Evolutionary conservation across 768 basidiomycete species (phyloP).

Genomic region (Rhizopogon vesiculosus): DNA sequence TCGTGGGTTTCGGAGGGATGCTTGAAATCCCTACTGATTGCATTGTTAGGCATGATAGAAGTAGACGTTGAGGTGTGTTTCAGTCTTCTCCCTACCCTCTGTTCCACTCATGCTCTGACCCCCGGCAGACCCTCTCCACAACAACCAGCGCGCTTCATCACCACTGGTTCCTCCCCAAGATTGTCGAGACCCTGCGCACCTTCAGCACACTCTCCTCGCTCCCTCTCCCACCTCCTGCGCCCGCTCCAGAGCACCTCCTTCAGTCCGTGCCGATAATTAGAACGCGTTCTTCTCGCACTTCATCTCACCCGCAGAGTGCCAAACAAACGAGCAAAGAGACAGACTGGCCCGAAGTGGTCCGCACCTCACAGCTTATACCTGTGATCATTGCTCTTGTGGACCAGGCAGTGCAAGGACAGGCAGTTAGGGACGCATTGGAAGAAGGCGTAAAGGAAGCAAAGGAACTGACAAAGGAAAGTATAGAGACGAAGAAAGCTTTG

Average conservation of each 20-base stretch:
- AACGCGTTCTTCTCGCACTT: slow-evolving; percentile 41
- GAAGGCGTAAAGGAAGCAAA: slow-evolving; percentile 50
- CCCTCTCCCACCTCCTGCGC: slow-evolving; percentile 58
- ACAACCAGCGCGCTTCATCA: neutral
- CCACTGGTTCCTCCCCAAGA: neutral
- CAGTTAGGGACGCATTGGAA: slow-evolving; percentile 59
- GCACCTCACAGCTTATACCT: slow-evolving; percentile 63
- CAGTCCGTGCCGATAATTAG: slow-evolving; percentile 31
- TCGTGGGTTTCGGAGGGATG: slow-evolving; percentile 67
- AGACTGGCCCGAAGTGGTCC: slow-evolving; percentile 21
- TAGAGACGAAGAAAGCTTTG: slow-evolving; percentile 24
- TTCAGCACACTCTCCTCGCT: slow-evolving; percentile 28
- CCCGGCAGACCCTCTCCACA: neutral
- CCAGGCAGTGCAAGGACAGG: slow-evolving; percentile 37
- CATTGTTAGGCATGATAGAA: slow-evolving; percentile 51
- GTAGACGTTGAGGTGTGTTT: slow-evolving; percentile 28
- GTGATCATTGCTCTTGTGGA: slow-evolving; percentile 59
- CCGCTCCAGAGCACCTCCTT: slow-evolving; percentile 15
- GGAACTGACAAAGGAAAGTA: slow-evolving; percentile 42
- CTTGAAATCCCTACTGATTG: slow-evolving; percentile 56
- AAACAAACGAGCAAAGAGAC: slow-evolving; percentile 4
- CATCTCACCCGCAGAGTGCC: slow-evolving; percentile 21
- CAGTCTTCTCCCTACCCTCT: neutral
- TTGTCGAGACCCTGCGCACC: slow-evolving; percentile 3
- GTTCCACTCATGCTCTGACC: neutral